Evolutionary conservation across 2,329 filamentous ascomycete species (phyloP), one percentile per base, ranked within the genome.

Genomic region (Verticillium nonalfalfae): DNA sequence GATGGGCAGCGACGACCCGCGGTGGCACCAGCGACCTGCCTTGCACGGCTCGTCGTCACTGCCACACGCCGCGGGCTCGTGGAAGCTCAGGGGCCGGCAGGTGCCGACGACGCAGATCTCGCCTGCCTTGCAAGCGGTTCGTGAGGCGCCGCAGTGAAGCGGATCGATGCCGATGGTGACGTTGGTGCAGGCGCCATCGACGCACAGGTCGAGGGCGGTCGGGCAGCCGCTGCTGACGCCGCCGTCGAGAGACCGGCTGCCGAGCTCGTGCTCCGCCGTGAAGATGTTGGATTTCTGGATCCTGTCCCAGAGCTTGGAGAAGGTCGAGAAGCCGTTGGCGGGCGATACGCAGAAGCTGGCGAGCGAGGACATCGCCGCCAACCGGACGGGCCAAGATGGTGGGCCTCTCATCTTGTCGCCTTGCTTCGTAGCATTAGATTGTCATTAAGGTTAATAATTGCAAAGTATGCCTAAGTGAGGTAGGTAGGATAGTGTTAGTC

Each of bases 141-240:
- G 56, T 7, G 9, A 21, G 7, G 33, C 18, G 33, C 56, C 56
- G 34, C 56, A 57, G 34, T 39, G n/a, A 5, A 34, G 56, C 4
- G 56, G 56, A n/a, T 57, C 35, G 56, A 57, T 57, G n/a, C 34
- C 56, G 35, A 57, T 38, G 35, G n/a, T 39, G 56, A 57, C 26
- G 56, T 34, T 21, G 3, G 56, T 57, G n/a, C 56, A 57, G 15
- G n/a, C 10, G 35, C 34, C 33, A 13, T 36, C 34, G 34, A 36
- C 34, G 56, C 34, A 39, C 7, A 57, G 38, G 33, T 57, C 56
- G 34, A 26, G 21, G 9, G 13, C 56, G 9, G 13, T 34, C 5
- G 56, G 56, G 34, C 56, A 57, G n/a, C n/a, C 56, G 34, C 36
- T 13, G 5, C 26, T 31, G 26, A 31, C 4, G 26, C 26, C 26